Base-by-base conservation (phyloP, 768 basidiomycete species). In the Serendipita sp. region DNA sequence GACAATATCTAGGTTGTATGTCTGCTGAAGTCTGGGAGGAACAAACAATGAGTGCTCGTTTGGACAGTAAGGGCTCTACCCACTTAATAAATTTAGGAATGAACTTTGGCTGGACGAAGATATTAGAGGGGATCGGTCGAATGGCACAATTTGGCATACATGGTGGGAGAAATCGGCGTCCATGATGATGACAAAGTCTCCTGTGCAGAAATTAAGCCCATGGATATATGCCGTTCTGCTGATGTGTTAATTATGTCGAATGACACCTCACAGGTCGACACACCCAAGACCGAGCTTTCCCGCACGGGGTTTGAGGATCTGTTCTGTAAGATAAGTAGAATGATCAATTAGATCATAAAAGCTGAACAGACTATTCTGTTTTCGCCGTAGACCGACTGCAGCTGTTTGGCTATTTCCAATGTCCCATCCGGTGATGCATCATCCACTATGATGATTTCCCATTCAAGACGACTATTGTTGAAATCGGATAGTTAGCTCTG, bases 81-180 rank as follows among this genome's bases (percentile, higher is more conserved):
- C 69, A 88, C 90, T 80, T 82, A 71, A 94, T 93, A 71, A 95
- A 89, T 73, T 93, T 86, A 3, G 90, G 91, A 65, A 95, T 93
- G 73, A 93, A 95, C 75, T 94, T 95, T 45, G 92, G 92, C 92
- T 93, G 64, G 7, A 41, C 8, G 4, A 37, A 13, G 32, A 24
- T 28, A 54, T 38, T 38, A 15, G 24, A 24, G 10, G 45, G 3
- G 32, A 35, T 64, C 16, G 32, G 65, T 47, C 28, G 11, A 54
- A 66, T 53, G 3, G 32, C 64, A 38, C 48, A 10, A 3, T n/a
- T 28, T n/a, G 28, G 75, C 87, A 51, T 75, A 92, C 92, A 69
- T 95, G 92, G 71, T 95, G 92, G 3, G 91, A 93, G 74, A 95
- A 93, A 76, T 95, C 92, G 62, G 92, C 92, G 70, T 95, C 92